phyloP scores from a whole-genome alignment of 352 stramenopile species.

The Phytophthora macrochlamydospora region DNA sequence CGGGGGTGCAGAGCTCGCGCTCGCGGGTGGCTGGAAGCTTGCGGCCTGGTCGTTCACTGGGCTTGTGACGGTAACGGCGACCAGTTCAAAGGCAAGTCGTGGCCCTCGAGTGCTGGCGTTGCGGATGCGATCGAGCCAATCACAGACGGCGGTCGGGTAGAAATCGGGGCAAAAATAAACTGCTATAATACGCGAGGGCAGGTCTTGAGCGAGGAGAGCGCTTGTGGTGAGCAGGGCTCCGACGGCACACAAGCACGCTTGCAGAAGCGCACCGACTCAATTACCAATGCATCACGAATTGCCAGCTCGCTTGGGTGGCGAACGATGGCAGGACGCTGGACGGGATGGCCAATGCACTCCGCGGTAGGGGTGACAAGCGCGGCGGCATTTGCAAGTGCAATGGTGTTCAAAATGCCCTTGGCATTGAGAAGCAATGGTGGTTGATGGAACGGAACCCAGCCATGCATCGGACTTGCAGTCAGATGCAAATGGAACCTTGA shows the following conservation, averaged over 20 bases:
- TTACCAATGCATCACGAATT: background rate
- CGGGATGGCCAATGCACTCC: too few relatives aligned
- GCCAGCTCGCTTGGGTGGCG: too few relatives aligned
- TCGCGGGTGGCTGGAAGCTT: constrained; percentile 23
- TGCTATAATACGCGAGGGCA: background rate
- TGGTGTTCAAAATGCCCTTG: too few relatives aligned
- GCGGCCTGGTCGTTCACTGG: constrained; percentile 13
- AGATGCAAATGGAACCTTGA: too few relatives aligned
- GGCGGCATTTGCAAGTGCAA: too few relatives aligned
- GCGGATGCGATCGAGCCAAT: constrained; percentile 24
- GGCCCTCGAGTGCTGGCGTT: constrained; percentile 4
- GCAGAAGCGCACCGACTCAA: too few relatives aligned
- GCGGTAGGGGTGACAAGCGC: too few relatives aligned
- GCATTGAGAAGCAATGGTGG: too few relatives aligned
- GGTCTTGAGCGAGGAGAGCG: background rate
- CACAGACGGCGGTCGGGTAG: constrained; percentile 1
- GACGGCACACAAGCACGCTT: background rate
- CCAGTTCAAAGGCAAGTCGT: constrained; percentile 9
- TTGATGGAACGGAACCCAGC: too few relatives aligned
- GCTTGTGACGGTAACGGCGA: constrained; percentile 12
- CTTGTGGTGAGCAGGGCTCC: background rate
- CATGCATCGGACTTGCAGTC: too few relatives aligned
- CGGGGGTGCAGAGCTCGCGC: constrained; percentile 31
- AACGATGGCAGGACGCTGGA: too few relatives aligned
- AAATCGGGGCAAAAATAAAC: background rate